A percentile compares a stretch with the other conserved stretches of the same genome.
phyloP scores from a whole-genome alignment of 1,139 yeast genomes.

The Yamadazyma diddensiae region DNA sequence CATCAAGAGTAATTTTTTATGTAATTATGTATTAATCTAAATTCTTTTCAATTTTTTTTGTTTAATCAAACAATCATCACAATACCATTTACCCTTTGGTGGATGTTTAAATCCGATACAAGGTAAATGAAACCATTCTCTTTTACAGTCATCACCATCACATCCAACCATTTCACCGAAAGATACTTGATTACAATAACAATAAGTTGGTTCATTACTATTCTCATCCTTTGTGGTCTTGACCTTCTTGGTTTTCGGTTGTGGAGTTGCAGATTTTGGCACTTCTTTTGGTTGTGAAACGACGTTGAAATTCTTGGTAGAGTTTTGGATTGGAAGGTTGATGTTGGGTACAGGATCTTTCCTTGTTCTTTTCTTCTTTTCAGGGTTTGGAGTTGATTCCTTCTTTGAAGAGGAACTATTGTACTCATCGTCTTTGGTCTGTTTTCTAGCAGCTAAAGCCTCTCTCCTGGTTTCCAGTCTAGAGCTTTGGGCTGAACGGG shows the following conservation, averaged over 20 bases:
- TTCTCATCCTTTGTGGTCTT: slow-evolving; percentile 27
- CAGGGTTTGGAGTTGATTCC: slow-evolving; percentile 14
- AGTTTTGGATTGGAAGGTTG: neutral
- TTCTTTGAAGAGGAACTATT: slow-evolving; percentile 6
- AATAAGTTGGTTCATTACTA: slow-evolving; percentile 73
- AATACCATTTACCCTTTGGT: slow-evolving; percentile 96
- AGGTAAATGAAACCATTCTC: slow-evolving; percentile 97
- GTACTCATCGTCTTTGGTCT: slow-evolving; percentile 41
- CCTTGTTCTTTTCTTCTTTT: slow-evolving; percentile 24
- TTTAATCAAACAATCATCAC: slow-evolving; percentile 74
- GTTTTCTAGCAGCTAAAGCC: slow-evolving; percentile 86
- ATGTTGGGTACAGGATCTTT: slow-evolving; percentile 13
- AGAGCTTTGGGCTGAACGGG: slow-evolving; percentile 63
- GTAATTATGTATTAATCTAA: neutral
- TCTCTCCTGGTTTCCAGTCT: slow-evolving; percentile 85
- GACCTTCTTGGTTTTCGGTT: slow-evolving; percentile 25
- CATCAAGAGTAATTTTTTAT: slow-evolving; percentile 11
- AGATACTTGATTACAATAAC: slow-evolving; percentile 94
- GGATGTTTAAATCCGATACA: slow-evolving; percentile 89
- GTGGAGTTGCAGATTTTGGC: slow-evolving; percentile 20
- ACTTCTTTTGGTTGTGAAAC: slow-evolving; percentile 1
- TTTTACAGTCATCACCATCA: slow-evolving; percentile 88
- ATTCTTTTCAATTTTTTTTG: slow-evolving; percentile 29
- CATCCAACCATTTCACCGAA: slow-evolving; percentile 99
- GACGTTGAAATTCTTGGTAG: neutral